Base-by-base conservation (phyloP, 176 grass and related monocot species). In the Ampelocalamus luodianensis region DNA sequence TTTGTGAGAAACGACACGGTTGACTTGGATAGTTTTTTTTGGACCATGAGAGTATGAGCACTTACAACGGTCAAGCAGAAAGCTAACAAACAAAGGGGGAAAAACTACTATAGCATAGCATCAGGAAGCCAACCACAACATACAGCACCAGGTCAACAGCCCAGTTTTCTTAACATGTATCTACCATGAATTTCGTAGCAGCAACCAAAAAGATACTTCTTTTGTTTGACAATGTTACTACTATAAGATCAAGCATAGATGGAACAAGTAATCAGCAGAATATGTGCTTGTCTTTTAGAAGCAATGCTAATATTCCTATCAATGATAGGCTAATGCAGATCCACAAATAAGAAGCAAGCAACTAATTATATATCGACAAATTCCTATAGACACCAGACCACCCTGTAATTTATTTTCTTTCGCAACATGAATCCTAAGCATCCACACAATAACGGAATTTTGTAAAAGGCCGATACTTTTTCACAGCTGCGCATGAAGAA, bases 291-390 rank as follows among this genome's bases (percentile, higher is more conserved):
- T 72, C 68, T 63, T 77, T 14, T 8, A 36, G 20, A 68, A 68
- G 48, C 10, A 59, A 61, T 0, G 20, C 15, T 17, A 22, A 45
- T 68, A 55, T 76, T 73, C n/a, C 38, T 22, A 73, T 60, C 46
- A 73, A 66, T 60, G 66, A 49, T 38, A 48, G 65, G 54, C 46
- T 86, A 85, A 80, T 60, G 74, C 38, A 45, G 84, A 86, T 79
- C 48, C 65, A 58, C 72, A 29, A 56, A 37, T 62, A 73, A 66
- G 20, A 59, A 71, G 44, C 55, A 72, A 86, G 17, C 65, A 78
- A 18, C 23, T 15, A 56, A 78, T 23, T 38, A 38, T 45, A 56
- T 39, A 11, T 20, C 9, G 63, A 51, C 46, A 23, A 63, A 42
- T 24, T 85, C 53, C 40, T 4, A 15, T 38, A 13, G 23, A 37